These are phyloP conservation scores for Nannizziopsis barbatae DNA, from an alignment of 2,329 filamentous ascomycete genomes.

Conservation along the genomic window DNA sequence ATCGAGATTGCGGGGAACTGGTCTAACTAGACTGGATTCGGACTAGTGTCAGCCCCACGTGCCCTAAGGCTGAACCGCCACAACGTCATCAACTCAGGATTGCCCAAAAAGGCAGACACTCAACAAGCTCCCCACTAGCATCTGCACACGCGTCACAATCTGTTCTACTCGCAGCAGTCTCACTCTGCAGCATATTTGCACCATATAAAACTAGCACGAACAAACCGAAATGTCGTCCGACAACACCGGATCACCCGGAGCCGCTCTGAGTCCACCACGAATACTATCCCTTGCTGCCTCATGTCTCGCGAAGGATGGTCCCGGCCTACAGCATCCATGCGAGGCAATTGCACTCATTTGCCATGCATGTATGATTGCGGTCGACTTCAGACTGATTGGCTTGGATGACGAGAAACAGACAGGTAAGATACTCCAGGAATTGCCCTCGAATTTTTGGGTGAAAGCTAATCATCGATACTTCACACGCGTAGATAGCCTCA, in stretches of 20 bases:
- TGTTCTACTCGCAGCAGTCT: too few relatives aligned
- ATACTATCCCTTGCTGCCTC: constrained; percentile 20
- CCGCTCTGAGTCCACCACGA: background rate
- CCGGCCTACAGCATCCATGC: constrained; percentile 42
- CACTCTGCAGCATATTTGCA: too few relatives aligned
- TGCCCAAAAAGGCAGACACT: too few relatives aligned
- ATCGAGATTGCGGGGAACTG: too few relatives aligned
- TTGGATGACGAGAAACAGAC: constrained; percentile 50
- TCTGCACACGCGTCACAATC: too few relatives aligned
- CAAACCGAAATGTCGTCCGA: background rate
- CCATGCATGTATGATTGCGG: constrained; percentile 69
- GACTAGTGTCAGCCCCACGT: too few relatives aligned
- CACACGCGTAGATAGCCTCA: constrained; percentile 20
- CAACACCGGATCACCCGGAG: background rate
- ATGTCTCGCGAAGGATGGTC: constrained; percentile 23
- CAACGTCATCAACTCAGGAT: too few relatives aligned
- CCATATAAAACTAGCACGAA: background rate
- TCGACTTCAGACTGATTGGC: constrained; percentile 70
- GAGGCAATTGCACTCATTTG: constrained; percentile 75
- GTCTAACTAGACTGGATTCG: too few relatives aligned
- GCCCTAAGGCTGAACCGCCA: too few relatives aligned
- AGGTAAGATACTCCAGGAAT: background rate
- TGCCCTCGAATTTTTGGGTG: background rate
- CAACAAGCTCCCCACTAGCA: too few relatives aligned
- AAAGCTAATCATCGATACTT: background rate